Evolutionary conservation across 2,329 filamentous ascomycete species (phyloP), one percentile per base, ranked within the genome.

Genomic region (Arthrinium phaeospermum): DNA sequence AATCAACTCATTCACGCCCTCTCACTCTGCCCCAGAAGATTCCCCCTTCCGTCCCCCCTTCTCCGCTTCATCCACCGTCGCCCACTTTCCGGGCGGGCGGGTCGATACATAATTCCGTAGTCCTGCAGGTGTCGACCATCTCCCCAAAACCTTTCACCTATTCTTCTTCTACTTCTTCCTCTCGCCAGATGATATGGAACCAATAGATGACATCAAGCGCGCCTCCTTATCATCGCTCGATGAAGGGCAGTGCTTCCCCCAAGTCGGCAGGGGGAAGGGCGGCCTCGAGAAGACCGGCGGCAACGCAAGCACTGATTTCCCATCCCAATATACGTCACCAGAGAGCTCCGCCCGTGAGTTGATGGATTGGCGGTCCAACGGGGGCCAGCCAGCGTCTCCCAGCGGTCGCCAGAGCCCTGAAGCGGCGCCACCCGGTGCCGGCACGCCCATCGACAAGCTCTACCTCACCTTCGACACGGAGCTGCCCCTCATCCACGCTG

Each of bases 381-480:
- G n/a, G 10, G 41, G 24, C 14, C 41, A 34, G 10, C n/a, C 6
- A 22, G 41, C 19, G 8, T 4, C 24, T 2, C 44, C 22, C 41
- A 46, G 37, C 67, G 14, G 67, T 27, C 27, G 44, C 13, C 67
- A 46, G 44, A 47, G 14, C 41, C 7, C 41, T n/a, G 14, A 68
- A 5, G 45, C 5, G 7, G 27, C 34, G 27, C 53, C 53, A 19
- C 67, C 19, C 12, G 41, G 45, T 44, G 45, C n/a, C 45, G 13
- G 34, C 5, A 46, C 67, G n/a, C 41, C n/a, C 41, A 68, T 68
- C 67, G 67, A 19, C 67, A 68, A 68, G 41, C 67, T 27, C 19
- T 45, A 68, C 22, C 67, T 68, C 67, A 34, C 67, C n/a, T 68
- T 68, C 4, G 67, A 68, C 41, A 68, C 67, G 2, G 67, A 68